phyloP scores from a whole-genome alignment of 352 stramenopile genomes.

The Globisporangium canariense region DNA sequence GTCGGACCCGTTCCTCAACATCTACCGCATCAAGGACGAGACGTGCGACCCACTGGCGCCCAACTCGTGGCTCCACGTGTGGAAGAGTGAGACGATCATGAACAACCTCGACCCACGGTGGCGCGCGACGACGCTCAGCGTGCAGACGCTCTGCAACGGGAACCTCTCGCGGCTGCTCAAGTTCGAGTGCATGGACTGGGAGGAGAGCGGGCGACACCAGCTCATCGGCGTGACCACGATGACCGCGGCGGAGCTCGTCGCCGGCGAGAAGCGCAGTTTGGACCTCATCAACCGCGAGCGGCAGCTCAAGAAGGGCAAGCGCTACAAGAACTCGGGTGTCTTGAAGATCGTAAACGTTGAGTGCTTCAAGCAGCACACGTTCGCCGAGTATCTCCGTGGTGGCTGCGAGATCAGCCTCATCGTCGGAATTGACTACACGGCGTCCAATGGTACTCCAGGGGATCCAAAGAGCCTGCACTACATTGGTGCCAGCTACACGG shows the following conservation, averaged over 20 bases:
- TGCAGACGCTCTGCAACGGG: conserved; percentile 72
- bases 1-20: conserved; percentile 73
- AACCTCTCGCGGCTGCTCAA: conserved; percentile 52
- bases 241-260: conserved; percentile 52
- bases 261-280: conserved; percentile 43
- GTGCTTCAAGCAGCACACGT: conserved; percentile 64
- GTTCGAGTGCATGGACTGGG: conserved; percentile 79
- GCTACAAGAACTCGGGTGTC: conserved; percentile 73
- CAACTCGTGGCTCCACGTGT: conserved; percentile 62
- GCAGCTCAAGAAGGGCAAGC: conserved; percentile 65
- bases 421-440: conserved; percentile 82
- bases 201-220: conserved; percentile 64
- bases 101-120: conserved; percentile 69
- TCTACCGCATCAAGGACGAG: conserved; percentile 57
- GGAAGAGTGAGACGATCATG: conserved; percentile 62
- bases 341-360: conserved; percentile 53
- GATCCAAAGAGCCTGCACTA: conserved; percentile 62
- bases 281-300: conserved; percentile 67
- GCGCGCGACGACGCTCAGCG: conserved; percentile 47
- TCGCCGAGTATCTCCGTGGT: conserved; percentile 66
- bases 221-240: conserved; percentile 58
- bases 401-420: conserved; percentile 77
- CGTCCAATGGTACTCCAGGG: conserved; percentile 46
- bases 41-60: conserved; percentile 30
- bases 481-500: conserved; percentile 44